A percentile compares a stretch with the other conserved stretches of the same genome.
phyloP scores from a whole-genome alignment of 495 filamentous ascomycete species.

The Hypoxylon lienhwacheense region DNA sequence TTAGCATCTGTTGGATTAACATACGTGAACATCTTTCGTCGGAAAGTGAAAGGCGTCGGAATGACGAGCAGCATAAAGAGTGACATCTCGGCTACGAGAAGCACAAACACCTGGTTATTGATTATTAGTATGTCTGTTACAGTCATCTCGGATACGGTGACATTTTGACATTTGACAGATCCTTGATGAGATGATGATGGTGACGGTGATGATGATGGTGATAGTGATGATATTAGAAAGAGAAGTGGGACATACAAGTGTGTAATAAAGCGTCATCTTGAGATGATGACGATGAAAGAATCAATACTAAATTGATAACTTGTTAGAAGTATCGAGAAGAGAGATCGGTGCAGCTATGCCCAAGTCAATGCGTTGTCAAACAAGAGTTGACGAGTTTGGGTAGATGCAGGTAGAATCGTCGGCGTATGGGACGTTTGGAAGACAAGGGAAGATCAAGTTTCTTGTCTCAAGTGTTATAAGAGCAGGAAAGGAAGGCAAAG shows the following conservation, averaged over 20 bases:
- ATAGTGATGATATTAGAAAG: no score
- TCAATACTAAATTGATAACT: slow-evolving; percentile 4
- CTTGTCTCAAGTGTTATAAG: not conserved
- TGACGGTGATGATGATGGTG: no score
- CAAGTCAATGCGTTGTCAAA: slow-evolving; percentile 28
- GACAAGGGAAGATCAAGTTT: not conserved
- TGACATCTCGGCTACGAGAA: slow-evolving; percentile 90
- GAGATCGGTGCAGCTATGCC: slow-evolving; percentile 16
- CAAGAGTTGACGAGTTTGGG: slow-evolving; percentile 18
- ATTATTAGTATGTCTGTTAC: slow-evolving; percentile 35
- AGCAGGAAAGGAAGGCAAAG: no score
- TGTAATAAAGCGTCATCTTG: slow-evolving; percentile 99
- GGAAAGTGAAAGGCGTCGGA: slow-evolving; percentile 83
- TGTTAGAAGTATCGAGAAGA: slow-evolving; percentile 29
- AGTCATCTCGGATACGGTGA: slow-evolving; percentile 4
- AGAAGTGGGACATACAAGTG: slow-evolving; percentile 67
- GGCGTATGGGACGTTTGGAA: slow-evolving; percentile 19
- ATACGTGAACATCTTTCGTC: slow-evolving; percentile 88
- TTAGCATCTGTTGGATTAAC: slow-evolving; percentile 8
- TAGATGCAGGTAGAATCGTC: slow-evolving; percentile 14
- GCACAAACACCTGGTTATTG: slow-evolving; percentile 76
- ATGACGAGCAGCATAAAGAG: slow-evolving; percentile 91
- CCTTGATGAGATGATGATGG: slow-evolving; percentile 14
- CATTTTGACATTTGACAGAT: not conserved
- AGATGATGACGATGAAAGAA: no score